Evolutionary conservation across 2,329 filamentous ascomycete species (phyloP).

Genomic region (Cryphonectria nitschkei): DNA sequence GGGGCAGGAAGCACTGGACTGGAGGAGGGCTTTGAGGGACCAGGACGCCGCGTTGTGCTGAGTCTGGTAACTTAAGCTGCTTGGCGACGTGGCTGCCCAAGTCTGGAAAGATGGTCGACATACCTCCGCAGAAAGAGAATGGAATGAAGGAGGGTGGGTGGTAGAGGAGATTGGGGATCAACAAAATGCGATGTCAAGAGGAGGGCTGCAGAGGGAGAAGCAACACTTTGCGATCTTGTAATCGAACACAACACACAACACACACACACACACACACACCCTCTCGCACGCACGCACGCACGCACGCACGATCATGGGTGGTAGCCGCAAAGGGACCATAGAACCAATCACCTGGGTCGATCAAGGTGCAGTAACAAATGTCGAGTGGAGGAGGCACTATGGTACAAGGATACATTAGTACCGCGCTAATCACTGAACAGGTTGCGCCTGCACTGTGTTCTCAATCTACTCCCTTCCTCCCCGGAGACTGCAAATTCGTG

Average conservation of each 20-base stretch:
- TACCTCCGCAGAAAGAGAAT: background rate
- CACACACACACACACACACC: background rate
- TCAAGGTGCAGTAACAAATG: background rate
- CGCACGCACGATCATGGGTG: constrained; percentile 10
- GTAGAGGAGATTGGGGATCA: background rate
- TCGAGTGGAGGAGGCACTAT: background rate
- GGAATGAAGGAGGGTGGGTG: background rate
- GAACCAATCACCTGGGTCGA: constrained; percentile 14
- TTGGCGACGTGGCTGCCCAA: constrained; percentile 5
- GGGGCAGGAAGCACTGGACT: background rate
- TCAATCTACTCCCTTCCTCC: background rate
- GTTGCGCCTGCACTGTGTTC: constrained; percentile 12
- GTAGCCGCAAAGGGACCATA: constrained; percentile 7
- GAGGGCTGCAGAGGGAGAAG: background rate
- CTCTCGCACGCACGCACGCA: too few relatives aligned
- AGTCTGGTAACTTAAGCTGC: background rate
- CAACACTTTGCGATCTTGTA: constrained; percentile 28
- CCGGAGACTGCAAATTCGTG: background rate
- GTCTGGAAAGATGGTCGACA: background rate
- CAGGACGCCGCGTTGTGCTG: background rate
- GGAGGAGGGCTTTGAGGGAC: background rate
- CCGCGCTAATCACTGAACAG: background rate
- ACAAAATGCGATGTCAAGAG: background rate
- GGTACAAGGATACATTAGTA: background rate
- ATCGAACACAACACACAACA: background rate